Evolutionary conservation across 2,329 filamentous ascomycete species (phyloP).

Genomic region (Pseudogymnoascus destructans): DNA sequence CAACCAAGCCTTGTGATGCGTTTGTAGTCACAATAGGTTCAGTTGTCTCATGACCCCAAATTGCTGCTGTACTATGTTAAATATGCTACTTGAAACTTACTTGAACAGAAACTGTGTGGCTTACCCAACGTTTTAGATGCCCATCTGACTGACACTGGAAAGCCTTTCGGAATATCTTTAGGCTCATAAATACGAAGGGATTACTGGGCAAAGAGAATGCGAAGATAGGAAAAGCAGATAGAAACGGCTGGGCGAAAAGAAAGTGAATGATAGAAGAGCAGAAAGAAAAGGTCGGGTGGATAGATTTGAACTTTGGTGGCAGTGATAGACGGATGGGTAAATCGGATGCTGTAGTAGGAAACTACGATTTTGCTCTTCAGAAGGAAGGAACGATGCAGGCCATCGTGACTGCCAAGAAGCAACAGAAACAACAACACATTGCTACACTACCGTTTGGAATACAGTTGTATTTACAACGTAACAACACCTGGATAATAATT

Average conservation of each 20-base stretch:
- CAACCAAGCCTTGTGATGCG: not conserved
- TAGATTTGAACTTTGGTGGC: not conserved
- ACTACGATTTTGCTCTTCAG: not conserved
- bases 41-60: not conserved
- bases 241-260: not conserved
- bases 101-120: not conserved
- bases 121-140: not conserved
- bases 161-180: not conserved
- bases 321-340: not conserved
- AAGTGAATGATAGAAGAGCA: not conserved
- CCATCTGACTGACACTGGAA: not conserved
- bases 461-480: not conserved
- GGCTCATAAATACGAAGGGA: not conserved
- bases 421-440: not conserved
- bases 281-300: not conserved
- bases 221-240: not conserved
- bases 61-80: not conserved
- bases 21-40: not conserved
- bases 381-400: not conserved
- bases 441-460: not conserved
- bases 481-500: not conserved
- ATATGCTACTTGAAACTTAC: conserved; percentile 14
- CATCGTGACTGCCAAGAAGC: not conserved
- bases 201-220: not conserved
- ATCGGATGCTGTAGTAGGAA: not conserved